Evolutionary conservation across 495 filamentous ascomycete genomes (phyloP).

Genomic region (Halenospora varia): DNA sequence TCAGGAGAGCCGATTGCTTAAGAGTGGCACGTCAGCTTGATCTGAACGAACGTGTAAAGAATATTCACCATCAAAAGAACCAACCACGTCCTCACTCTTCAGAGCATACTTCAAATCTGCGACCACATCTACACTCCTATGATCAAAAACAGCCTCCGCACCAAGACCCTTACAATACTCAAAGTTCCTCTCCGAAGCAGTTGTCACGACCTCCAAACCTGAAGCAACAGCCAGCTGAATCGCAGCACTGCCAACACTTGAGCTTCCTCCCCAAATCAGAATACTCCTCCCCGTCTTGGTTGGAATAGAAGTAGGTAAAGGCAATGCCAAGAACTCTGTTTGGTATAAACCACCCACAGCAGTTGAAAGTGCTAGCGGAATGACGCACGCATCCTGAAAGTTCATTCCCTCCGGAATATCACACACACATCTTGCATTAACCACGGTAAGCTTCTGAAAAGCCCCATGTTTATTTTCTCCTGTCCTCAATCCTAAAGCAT

Average conservation of each 20-base stretch:
- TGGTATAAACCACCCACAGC: not conserved
- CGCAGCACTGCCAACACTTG: slow-evolving; percentile 28
- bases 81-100: not conserved
- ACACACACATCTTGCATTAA: not conserved
- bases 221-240: slow-evolving; percentile 32
- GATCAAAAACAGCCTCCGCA: slow-evolving; percentile 13
- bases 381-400: not conserved
- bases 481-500: not conserved
- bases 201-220: slow-evolving; percentile 32
- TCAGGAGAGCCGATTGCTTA: not conserved
- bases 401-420: not conserved
- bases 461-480: not conserved
- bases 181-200: slow-evolving; percentile 30
- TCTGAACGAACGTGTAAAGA: not conserved
- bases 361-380: not conserved
- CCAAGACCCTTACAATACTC: slow-evolving; percentile 31
- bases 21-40: not conserved
- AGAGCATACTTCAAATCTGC: not conserved
- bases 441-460: not conserved
- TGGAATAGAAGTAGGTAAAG: not conserved
- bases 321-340: not conserved
- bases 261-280: slow-evolving; percentile 33
- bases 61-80: not conserved
- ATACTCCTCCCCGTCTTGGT: slow-evolving; percentile 16
- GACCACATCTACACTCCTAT: not conserved